A percentile compares a stretch with the other conserved stretches of the same genome.
Conservation (phyloP, 805 yeast species). For the Pichia deserticola region DNA sequence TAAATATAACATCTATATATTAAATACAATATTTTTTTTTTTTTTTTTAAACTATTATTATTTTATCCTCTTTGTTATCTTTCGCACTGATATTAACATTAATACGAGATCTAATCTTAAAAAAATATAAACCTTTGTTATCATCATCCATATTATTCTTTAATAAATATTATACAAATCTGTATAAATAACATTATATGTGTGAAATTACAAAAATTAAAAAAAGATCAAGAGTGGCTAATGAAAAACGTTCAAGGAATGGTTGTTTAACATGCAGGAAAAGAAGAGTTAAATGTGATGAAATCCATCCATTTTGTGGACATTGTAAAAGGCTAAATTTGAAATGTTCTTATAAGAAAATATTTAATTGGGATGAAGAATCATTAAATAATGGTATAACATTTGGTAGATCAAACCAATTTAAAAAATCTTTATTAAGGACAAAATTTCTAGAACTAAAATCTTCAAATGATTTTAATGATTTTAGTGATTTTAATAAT, state of each 20-base stretch:
- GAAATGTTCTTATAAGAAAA: constrained; percentile 15
- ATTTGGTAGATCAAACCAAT: constrained; percentile 4
- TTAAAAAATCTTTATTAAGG: background rate
- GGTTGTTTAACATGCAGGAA: constrained; percentile 1
- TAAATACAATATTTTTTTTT: too few relatives aligned
- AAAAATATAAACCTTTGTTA: too few relatives aligned
- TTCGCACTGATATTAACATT: too few relatives aligned
- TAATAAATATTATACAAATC: too few relatives aligned
- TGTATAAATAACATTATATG: too few relatives aligned
- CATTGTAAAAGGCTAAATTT: constrained; percentile 16
- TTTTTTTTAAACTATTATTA: too few relatives aligned
- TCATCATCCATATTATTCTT: too few relatives aligned
- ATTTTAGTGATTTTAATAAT: background rate
- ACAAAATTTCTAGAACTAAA: background rate
- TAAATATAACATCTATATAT: constrained; percentile 1
- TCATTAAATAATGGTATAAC: background rate
- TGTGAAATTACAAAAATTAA: background rate
- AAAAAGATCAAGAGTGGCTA: background rate
- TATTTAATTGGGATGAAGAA: constrained; percentile 15
- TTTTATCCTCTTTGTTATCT: too few relatives aligned
- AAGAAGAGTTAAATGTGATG: constrained; percentile 5
- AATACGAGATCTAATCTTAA: too few relatives aligned
- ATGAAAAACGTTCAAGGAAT: constrained; percentile 1
- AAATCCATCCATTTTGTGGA: constrained; percentile 15
- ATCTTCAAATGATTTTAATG: background rate